phyloP scores from a whole-genome alignment of 2,329 filamentous ascomycete species.

The Zymoseptoria pseudotritici region DNA sequence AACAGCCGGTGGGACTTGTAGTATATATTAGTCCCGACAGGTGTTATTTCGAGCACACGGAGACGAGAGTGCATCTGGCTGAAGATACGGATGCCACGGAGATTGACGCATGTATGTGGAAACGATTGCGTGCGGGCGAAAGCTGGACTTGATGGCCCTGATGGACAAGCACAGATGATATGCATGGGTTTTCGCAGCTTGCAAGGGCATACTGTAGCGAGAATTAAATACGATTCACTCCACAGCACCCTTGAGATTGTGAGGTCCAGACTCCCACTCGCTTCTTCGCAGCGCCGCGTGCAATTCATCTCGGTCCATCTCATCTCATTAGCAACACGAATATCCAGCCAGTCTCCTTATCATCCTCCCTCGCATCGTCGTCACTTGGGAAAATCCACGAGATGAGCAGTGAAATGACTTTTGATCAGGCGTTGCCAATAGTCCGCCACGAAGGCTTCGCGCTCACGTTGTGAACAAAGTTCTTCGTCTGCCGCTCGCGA shows the following conservation, averaged over 20 bases:
- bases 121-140: not conserved
- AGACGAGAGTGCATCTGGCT: not conserved
- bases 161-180: not conserved
- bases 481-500: not conserved
- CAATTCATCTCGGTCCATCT: not conserved
- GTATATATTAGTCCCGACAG: not conserved
- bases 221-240: no score
- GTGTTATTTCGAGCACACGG: not conserved
- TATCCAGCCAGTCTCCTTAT: not conserved
- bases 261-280: not conserved
- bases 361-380: no score
- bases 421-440: not conserved
- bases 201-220: no score
- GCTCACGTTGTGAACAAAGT: not conserved
- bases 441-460: not conserved
- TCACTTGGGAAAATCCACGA: no score
- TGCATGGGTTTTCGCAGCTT: not conserved
- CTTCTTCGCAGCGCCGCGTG: not conserved
- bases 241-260: not conserved
- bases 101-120: not conserved
- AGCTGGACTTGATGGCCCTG: not conserved
- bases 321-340: not conserved
- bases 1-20: not conserved
- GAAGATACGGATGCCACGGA: not conserved
- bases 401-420: not conserved